These are phyloP conservation scores for Taphrina deformans DNA, from an alignment of 1,139 yeast species.

Conservation along the genomic window DNA sequence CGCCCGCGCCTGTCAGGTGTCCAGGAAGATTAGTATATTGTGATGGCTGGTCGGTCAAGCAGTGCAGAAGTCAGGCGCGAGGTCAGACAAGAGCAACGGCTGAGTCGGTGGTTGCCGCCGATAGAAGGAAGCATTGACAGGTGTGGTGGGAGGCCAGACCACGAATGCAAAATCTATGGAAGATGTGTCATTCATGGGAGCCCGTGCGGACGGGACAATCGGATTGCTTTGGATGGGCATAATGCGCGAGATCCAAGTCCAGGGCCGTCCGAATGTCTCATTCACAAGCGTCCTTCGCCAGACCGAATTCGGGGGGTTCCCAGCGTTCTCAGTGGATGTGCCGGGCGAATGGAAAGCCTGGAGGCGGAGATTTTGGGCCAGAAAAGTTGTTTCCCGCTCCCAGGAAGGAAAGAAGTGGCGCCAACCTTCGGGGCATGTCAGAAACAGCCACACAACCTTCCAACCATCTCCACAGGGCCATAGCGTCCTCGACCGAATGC, in stretches of 20 bases:
- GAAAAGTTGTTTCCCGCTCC: not conserved
- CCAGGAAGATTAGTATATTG: not conserved
- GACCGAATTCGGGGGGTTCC: not conserved
- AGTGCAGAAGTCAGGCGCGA: too few species aligned
- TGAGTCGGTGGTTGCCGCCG: not conserved
- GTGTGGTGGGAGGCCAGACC: not conserved
- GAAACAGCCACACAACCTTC: not conserved
- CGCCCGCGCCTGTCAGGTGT: not conserved
- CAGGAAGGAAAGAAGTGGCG: not conserved
- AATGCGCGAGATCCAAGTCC: not conserved
- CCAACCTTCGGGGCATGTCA: not conserved
- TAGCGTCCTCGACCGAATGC: constrained; percentile 3
- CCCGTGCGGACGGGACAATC: not conserved
- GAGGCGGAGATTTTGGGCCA: not conserved
- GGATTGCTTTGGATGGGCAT: not conserved
- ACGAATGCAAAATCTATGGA: not conserved
- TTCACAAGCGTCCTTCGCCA: too few species aligned
- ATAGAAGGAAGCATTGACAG: not conserved
- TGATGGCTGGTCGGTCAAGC: too few species aligned
- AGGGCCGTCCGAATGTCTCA: not conserved
- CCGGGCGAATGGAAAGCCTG: not conserved
- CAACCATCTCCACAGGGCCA: not conserved
- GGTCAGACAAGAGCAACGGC: too few species aligned
- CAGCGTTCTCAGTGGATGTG: not conserved
- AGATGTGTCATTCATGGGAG: not conserved